Conservation (phyloP, 2,329 filamentous ascomycete species). For the Onygenales sp. region DNA sequence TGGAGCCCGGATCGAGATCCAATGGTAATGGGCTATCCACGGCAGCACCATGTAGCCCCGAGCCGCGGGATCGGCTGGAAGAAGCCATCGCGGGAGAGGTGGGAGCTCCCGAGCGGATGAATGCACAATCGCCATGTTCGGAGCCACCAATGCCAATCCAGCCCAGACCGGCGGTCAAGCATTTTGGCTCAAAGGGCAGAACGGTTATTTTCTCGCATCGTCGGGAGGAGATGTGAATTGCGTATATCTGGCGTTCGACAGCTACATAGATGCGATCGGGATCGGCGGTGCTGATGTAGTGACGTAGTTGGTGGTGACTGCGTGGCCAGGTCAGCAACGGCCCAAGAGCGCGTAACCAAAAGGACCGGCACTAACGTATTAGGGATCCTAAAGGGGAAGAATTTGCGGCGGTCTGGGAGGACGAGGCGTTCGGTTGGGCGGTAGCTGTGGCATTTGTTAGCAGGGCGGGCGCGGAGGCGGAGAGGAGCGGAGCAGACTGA, state of each 20-base stretch:
- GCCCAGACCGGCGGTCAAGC: conserved; percentile 73
- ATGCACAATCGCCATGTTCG: conserved; percentile 76
- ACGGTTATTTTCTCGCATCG: conserved; percentile 65
- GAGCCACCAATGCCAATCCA: conserved; percentile 84
- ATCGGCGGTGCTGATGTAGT: conserved; percentile 74
- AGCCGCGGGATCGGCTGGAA: not conserved
- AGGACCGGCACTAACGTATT: conserved; percentile 45
- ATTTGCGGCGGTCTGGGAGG: conserved; percentile 50
- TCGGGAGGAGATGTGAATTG: conserved; percentile 57
- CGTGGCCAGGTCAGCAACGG: conserved; percentile 4
- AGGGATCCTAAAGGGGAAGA: conserved; percentile 58
- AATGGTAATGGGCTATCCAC: conserved; percentile 51
- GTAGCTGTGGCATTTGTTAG: conserved; percentile 38
- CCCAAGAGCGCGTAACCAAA: not conserved
- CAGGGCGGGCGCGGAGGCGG: conserved; percentile 6
- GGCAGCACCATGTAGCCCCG: conserved; percentile 24
- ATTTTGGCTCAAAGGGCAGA: conserved; percentile 66
- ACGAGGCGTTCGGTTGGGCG: conserved; percentile 59
- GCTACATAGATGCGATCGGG: conserved; percentile 78
- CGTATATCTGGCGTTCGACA: conserved; percentile 62
- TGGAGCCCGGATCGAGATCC: conserved; percentile 28
- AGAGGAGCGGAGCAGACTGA: conserved; percentile 13
- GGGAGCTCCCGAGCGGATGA: conserved; percentile 52
- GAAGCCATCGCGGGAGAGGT: conserved; percentile 12
- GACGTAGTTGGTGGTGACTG: conserved; percentile 54